phyloP scores from a whole-genome alignment of 2,329 filamentous ascomycete species.

The Pseudogymnoascus sp. region DNA sequence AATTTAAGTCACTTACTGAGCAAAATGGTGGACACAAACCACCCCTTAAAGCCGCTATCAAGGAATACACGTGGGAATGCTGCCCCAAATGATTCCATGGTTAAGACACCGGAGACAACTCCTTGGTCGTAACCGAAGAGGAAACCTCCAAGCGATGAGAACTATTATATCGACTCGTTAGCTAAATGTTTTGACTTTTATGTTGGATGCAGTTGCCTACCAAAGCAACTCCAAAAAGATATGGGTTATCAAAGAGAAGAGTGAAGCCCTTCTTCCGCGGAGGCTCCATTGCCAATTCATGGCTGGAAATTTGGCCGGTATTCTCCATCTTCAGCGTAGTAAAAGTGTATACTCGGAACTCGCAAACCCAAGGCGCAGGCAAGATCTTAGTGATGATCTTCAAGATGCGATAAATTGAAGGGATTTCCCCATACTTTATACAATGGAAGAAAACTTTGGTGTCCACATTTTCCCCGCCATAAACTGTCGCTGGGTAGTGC shows the following conservation, averaged over 20 bases:
- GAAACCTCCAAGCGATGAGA: conserved; percentile 36
- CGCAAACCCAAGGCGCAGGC: neutral
- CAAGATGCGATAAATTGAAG: neutral
- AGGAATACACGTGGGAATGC: conserved; percentile 34
- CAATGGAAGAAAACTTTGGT: neutral
- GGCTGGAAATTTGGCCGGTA: neutral
- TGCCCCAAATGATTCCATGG: conserved; percentile 38
- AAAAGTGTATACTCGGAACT: neutral
- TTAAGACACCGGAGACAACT: conserved; percentile 41
- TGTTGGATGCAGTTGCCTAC: conserved; percentile 20
- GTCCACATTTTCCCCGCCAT: conserved; percentile 1
- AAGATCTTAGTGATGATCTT: neutral
- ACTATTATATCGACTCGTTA: conserved; percentile 23
- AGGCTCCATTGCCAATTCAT: neutral
- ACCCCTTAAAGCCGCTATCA: conserved; percentile 43
- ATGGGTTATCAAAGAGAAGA: conserved; percentile 27
- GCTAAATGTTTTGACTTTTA: neutral
- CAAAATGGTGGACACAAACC: conserved; percentile 45
- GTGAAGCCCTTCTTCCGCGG: neutral
- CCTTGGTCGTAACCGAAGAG: conserved; percentile 44
- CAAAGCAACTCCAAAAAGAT: conserved; percentile 33
- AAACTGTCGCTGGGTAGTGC: neutral
- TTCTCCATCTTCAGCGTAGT: neutral
- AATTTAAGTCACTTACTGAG: conserved; percentile 28
- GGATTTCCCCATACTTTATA: conserved; percentile 4